These are phyloP conservation scores for Penicillium waksmanii DNA, from an alignment of 495 filamentous ascomycete genomes.

Conservation along the genomic window DNA sequence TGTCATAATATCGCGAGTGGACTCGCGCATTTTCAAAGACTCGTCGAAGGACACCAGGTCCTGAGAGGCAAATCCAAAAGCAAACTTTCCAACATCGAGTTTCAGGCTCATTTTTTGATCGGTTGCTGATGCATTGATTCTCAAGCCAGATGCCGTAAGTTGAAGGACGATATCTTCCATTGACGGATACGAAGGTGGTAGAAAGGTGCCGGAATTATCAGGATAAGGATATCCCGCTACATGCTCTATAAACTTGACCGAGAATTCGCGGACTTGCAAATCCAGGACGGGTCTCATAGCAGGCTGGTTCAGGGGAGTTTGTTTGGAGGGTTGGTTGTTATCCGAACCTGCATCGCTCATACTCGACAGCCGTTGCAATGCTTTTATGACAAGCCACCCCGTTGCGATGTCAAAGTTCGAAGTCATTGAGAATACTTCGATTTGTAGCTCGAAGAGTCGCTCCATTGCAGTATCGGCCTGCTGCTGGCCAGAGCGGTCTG, in stretches of 20 bases:
- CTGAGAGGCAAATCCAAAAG: constrained; percentile 72
- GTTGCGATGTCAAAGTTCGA: constrained; percentile 70
- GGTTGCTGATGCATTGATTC: constrained; percentile 26
- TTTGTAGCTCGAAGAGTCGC: constrained; percentile 43
- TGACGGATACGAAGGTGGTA: constrained; percentile 24
- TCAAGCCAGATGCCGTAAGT: constrained; percentile 29
- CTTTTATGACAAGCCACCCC: constrained; percentile 66
- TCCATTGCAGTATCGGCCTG: background rate
- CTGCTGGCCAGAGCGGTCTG: constrained; percentile 11
- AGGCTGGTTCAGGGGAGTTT: constrained; percentile 17
- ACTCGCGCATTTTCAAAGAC: constrained; percentile 69
- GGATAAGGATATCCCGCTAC: constrained; percentile 49
- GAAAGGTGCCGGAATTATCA: constrained; percentile 15
- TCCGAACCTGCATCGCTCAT: constrained; percentile 34
- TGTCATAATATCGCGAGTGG: constrained; percentile 63
- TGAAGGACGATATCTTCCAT: constrained; percentile 45
- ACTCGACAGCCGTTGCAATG: constrained; percentile 56
- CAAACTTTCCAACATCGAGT: constrained; percentile 63
- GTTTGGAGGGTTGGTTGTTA: constrained; percentile 20
- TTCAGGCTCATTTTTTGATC: constrained; percentile 30
- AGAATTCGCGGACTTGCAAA: constrained; percentile 56
- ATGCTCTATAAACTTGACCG: constrained; percentile 67
- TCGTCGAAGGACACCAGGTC: constrained; percentile 75
- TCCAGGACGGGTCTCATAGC: constrained; percentile 46
- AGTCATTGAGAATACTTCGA: constrained; percentile 59